These are phyloP conservation scores for Prototheca cutis DNA, from an alignment of 163 green algal species.

Conservation along the genomic window DNA sequence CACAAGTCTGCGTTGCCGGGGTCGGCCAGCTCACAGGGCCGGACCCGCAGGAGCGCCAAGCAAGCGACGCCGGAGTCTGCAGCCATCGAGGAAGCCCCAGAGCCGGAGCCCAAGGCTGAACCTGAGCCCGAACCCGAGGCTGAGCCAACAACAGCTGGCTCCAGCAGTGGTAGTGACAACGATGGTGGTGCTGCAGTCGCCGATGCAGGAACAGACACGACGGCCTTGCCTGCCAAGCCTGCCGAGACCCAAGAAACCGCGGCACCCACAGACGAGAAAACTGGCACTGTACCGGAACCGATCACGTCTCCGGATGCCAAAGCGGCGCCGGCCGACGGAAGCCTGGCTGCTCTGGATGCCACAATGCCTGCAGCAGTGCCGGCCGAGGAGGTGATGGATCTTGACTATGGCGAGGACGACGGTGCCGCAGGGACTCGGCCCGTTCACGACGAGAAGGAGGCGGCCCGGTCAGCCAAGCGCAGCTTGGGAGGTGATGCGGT, in stretches of 20 bases:
- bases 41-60: background rate
- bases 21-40: background rate
- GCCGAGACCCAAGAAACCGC: too few relatives aligned
- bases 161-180: too few relatives aligned
- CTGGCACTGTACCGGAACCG: too few relatives aligned
- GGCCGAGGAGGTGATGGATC: conserved; percentile 4
- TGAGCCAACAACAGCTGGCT: too few relatives aligned
- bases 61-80: background rate
- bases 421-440: background rate
- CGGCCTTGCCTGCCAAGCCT: too few relatives aligned
- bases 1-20: background rate
- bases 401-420: conserved; percentile 18
- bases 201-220: too few relatives aligned
- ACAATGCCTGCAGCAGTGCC: background rate
- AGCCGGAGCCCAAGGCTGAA: background rate
- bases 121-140: background rate
- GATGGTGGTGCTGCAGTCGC: too few relatives aligned
- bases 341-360: background rate
- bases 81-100: background rate
- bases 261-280: too few relatives aligned
- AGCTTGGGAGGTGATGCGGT: too few relatives aligned
- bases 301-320: too few relatives aligned
- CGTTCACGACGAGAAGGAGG: background rate
- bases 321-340: too few relatives aligned
- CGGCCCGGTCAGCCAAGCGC: background rate